A percentile compares a stretch with the other conserved stretches of the same genome.
phyloP scores from a whole-genome alignment of 768 basidiomycete genomes.

The Lentinus tigrinus region DNA sequence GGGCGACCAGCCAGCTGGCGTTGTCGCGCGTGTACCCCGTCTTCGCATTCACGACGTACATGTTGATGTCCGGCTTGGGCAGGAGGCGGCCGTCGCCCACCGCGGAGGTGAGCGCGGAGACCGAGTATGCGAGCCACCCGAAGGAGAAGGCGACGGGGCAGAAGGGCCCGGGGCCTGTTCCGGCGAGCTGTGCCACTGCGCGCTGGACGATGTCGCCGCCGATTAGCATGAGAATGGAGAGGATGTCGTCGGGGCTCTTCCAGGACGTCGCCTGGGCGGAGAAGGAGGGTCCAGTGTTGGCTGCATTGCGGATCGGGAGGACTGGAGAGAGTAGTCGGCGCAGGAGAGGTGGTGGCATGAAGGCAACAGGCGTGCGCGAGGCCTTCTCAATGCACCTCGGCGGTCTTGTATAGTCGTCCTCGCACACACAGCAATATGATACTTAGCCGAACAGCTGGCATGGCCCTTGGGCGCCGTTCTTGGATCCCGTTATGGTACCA shows the following conservation, averaged over 20 bases:
- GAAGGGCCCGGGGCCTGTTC: slow-evolving; percentile 19
- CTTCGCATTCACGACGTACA: slow-evolving; percentile 22
- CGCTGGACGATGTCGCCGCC: slow-evolving; percentile 33
- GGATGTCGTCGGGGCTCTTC: slow-evolving; percentile 27
- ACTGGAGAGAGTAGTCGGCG: neutral
- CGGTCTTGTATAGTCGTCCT: no score
- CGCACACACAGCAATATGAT: no score
- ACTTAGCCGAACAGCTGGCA: neutral
- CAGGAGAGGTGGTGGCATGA: slow-evolving; percentile 7
- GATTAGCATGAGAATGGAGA: slow-evolving; percentile 30
- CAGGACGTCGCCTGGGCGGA: slow-evolving; percentile 16
- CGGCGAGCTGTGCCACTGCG: slow-evolving; percentile 31
- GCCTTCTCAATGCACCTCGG: no score
- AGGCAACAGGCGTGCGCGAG: neutral
- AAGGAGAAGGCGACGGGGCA: slow-evolving; percentile 34
- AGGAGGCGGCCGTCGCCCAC: slow-evolving; percentile 29
- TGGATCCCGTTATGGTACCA: no score
- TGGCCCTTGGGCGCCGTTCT: no score
- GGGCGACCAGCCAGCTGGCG: slow-evolving; percentile 29
- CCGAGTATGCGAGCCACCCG: slow-evolving; percentile 34
- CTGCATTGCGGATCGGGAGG: neutral
- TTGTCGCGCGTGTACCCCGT: slow-evolving; percentile 27
- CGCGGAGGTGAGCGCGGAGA: slow-evolving; percentile 25
- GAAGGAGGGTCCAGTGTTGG: slow-evolving; percentile 1
- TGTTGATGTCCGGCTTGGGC: slow-evolving; percentile 25